Evolutionary conservation across 768 basidiomycete genomes (phyloP), one percentile per base, ranked within the genome.

Genomic region (Hygrophoropsis aurantiaca): DNA sequence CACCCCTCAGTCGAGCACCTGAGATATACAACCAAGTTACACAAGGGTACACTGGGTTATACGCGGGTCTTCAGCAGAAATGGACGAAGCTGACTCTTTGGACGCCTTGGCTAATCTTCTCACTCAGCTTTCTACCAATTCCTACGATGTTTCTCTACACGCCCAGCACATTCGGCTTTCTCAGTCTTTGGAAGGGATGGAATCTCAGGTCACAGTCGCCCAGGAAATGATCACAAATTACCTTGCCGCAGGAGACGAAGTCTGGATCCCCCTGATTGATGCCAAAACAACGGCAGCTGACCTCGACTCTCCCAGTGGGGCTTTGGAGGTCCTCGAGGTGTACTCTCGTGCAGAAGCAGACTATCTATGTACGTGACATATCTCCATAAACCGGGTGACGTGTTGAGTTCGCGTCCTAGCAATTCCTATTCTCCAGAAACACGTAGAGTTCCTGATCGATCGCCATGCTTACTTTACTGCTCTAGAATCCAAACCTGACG

Each of bases 251-350:
- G 78, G 79, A 25, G 82, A 87, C 47, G 80, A 86, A 27, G 75
- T 88, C 18, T 93, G 90, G 90, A 48, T 84, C n/a, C 80, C 82
- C 18, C 69, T 90, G 35, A 73, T 90, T 25, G 69, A 79, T 10
- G 66, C 72, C 16, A 86, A 82, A 61, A 62, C 74, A 40, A 60
- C 68, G n/a, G 56, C 70, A 1, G 71, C 74, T 2, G 70, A 85
- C 52, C 45, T 85, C 18, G 70, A 81, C n/a, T 77, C 77, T 2
- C 60, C 66, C 15, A 70, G 75, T 38, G 81, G 78, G 7, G 68
- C 80, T 18, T 55, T 77, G 36, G 80, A 81, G 37, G 58, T 91
- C 33, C 63, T 90, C 48, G 71, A 74, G 13, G 56, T 87, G 32
- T 92, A 84, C 61, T 66, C 71, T 32, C 75, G 75, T 27, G 90